phyloP scores from a whole-genome alignment of 73 alveolate genomes.

The Tetrahymena malaccensis region DNA sequence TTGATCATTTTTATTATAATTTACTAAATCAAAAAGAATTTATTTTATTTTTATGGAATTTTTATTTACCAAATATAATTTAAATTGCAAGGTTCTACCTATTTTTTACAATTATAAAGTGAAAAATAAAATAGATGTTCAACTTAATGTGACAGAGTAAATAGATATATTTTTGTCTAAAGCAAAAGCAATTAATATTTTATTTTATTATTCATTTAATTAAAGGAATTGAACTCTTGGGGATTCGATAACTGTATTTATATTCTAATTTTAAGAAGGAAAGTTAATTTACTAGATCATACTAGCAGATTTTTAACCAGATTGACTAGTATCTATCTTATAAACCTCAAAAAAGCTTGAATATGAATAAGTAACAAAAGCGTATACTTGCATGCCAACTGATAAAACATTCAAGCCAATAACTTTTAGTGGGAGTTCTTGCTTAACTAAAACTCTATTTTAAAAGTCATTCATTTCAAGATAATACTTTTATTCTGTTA shows the following conservation, averaged over 20 bases:
- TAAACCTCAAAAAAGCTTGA: not conserved
- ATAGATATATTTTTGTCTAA: not conserved
- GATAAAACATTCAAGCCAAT: not conserved
- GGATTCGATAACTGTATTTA: not conserved
- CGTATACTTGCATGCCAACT: not conserved
- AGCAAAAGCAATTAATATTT: not conserved
- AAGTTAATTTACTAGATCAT: not conserved
- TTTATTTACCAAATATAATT: no score
- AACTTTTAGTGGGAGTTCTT: not conserved
- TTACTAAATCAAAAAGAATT: no score
- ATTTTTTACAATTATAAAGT: no score
- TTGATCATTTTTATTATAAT: no score
- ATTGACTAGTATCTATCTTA: not conserved
- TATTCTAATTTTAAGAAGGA: not conserved
- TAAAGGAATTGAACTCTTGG: not conserved
- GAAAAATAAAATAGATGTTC: not conserved
- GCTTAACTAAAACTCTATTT: not conserved
- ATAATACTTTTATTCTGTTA: not conserved
- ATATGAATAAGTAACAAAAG: not conserved
- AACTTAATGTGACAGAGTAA: not conserved
- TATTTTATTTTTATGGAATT: no score
- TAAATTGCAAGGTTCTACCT: no score
- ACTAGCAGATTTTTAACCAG: not conserved
- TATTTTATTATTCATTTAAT: not conserved
- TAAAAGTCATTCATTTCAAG: not conserved